Evolutionary conservation across 148 eudicot species (phyloP).

Genomic region (Pouteria glomerata): DNA sequence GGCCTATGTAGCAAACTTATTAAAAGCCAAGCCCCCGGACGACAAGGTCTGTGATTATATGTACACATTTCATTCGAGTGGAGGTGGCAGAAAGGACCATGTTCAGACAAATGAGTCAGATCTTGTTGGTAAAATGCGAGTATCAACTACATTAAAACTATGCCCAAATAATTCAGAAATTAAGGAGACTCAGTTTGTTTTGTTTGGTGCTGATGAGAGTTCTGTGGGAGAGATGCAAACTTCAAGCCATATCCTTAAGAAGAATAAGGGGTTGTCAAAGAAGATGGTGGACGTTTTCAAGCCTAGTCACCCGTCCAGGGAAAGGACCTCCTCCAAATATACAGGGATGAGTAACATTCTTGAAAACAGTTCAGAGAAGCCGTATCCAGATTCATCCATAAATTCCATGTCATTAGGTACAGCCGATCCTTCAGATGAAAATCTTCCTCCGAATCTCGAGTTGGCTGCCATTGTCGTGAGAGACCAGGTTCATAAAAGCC

Average conservation of each 20-base stretch:
- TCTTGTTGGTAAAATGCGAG: constrained; percentile 73
- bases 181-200: constrained; percentile 63
- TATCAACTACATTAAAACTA: constrained; percentile 45
- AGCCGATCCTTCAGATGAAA: constrained; percentile 19
- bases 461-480: constrained; percentile 70
- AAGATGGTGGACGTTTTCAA: constrained; percentile 55
- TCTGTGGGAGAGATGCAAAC: constrained; percentile 27
- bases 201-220: constrained; percentile 42
- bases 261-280: constrained; percentile 47
- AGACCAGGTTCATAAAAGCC: constrained; percentile 24
- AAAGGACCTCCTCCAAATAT: constrained; percentile 31
- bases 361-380: constrained; percentile 30
- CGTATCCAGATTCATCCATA: constrained; percentile 16
- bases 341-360: constrained; percentile 22
- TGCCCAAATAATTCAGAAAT: constrained; percentile 40
- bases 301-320: constrained; percentile 38
- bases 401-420: constrained; percentile 7
- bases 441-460: constrained; percentile 56
- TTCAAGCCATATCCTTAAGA: constrained; percentile 27
- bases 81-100: constrained; percentile 26
- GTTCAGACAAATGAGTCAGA: constrained; percentile 21
- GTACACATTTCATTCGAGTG: constrained; percentile 49
- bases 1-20: constrained; percentile 49
- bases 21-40: constrained; percentile 27
- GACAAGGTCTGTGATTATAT: constrained; percentile 41